These are phyloP conservation scores for Tuber umbilicatum DNA, from an alignment of 495 filamentous ascomycete species.

Conservation along the genomic window DNA sequence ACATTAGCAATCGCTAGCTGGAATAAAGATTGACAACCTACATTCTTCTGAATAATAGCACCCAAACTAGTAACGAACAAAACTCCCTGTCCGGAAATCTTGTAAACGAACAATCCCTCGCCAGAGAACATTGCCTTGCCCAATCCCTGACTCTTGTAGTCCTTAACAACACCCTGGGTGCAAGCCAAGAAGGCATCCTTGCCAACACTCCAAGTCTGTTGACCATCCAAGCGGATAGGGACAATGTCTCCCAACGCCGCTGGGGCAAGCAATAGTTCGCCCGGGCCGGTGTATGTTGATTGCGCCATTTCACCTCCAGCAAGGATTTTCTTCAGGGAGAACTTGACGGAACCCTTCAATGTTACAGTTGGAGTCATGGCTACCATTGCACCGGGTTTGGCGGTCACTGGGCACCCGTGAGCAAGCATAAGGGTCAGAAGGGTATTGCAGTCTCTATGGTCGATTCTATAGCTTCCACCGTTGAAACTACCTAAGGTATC, in stretches of 20 bases:
- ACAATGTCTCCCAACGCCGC: conserved; percentile 78
- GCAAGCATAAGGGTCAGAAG: conserved; percentile 84
- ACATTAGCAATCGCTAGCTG: conserved; percentile 13
- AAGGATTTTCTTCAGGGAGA: conserved; percentile 77
- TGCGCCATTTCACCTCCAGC: conserved; percentile 71
- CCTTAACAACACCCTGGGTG: conserved; percentile 71
- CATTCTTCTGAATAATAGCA: conserved; percentile 91
- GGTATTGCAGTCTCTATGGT: conserved; percentile 84
- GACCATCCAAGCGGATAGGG: conserved; percentile 61
- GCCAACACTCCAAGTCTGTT: conserved; percentile 72
- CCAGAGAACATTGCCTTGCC: conserved; percentile 89
- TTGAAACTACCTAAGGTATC: conserved; percentile 94
- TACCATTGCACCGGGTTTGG: conserved; percentile 83
- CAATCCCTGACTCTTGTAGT: conserved; percentile 81
- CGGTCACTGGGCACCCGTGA: conserved; percentile 74
- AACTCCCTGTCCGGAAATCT: conserved; percentile 69
- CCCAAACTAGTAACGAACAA: conserved; percentile 89
- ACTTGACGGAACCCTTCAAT: conserved; percentile 70
- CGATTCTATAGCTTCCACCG: conserved; percentile 87
- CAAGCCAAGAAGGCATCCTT: conserved; percentile 70
- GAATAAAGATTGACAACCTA: conserved; percentile 45
- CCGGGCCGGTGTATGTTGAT: conserved; percentile 82
- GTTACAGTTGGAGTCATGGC: conserved; percentile 86
- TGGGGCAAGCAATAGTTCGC: conserved; percentile 80
- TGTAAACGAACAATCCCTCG: conserved; percentile 87